Evolutionary conservation across 2,329 filamentous ascomycete species (phyloP).

Genomic region (Verticillium longisporum): DNA sequence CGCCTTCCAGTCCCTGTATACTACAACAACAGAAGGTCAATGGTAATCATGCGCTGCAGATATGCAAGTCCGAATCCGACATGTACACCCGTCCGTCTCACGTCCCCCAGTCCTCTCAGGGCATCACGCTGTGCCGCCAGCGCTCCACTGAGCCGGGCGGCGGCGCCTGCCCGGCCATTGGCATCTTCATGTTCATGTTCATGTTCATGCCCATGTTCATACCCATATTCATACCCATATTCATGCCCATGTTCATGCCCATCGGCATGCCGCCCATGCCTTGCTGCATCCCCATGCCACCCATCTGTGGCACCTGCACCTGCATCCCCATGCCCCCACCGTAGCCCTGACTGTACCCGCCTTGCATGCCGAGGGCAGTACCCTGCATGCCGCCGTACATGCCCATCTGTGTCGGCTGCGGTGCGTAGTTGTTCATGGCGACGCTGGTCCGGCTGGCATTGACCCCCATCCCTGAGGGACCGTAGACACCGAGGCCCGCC

Average conservation of each 20-base stretch:
- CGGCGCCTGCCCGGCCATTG: neutral
- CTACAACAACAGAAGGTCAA: neutral
- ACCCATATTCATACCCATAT: conserved; percentile 13
- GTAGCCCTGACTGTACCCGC: neutral
- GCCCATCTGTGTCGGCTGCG: neutral
- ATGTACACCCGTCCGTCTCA: neutral
- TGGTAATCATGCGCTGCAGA: neutral
- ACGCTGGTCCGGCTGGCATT: conserved; percentile 15
- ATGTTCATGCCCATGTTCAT: conserved; percentile 15
- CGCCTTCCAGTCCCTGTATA: neutral
- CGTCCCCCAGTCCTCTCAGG: neutral
- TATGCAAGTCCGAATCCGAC: neutral
- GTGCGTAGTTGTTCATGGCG: conserved; percentile 6
- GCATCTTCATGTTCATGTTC: conserved; percentile 11
- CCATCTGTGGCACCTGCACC: conserved; percentile 3
- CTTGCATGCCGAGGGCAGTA: neutral
- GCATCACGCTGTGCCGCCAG: conserved; percentile 33
- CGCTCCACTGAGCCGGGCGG: conserved; percentile 17
- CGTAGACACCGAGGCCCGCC: conserved; percentile 26
- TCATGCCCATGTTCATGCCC: conserved; percentile 16
- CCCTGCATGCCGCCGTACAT: neutral
- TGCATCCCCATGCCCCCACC: conserved; percentile 14
- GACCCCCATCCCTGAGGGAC: conserved; percentile 16
- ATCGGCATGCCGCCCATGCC: conserved; percentile 10
- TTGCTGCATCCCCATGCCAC: conserved; percentile 3